Evolutionary conservation across 1,284 basidiomycete species (phyloP).

Genomic region (Puccinia novopanici): DNA sequence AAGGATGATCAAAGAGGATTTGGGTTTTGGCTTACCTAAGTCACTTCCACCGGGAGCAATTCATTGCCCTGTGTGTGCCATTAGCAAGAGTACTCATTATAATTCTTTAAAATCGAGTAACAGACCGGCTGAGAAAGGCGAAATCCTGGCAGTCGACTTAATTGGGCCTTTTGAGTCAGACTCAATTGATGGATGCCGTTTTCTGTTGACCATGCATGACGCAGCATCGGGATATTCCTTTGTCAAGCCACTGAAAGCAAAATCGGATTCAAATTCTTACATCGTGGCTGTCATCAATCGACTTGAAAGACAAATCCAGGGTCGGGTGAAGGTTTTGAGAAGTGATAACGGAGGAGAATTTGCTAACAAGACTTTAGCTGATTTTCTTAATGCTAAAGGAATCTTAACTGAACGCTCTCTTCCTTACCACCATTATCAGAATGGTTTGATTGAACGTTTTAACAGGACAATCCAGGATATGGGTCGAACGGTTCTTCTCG

Average conservation of each 20-base stretch:
- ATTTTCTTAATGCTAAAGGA: background rate
- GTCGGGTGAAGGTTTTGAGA: background rate
- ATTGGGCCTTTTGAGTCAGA: background rate
- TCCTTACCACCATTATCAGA: slow-evolving; percentile 46
- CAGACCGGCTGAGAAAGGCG: background rate
- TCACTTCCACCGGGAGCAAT: background rate
- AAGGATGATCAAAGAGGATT: too few species aligned
- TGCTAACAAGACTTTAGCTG: too few species aligned
- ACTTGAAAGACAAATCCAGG: background rate
- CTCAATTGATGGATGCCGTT: too few species aligned
- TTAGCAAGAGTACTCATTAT: background rate
- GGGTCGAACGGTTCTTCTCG: background rate
- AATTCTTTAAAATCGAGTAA: background rate
- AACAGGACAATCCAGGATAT: background rate
- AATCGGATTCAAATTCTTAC: too few species aligned
- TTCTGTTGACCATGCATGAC: too few species aligned
- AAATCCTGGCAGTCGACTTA: background rate
- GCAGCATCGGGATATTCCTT: too few species aligned
- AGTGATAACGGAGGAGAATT: too few species aligned
- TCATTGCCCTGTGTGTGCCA: background rate
- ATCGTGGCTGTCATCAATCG: background rate
- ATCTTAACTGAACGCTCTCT: background rate
- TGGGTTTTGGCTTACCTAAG: background rate
- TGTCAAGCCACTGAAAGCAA: too few species aligned
- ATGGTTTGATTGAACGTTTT: too few species aligned